Evolutionary conservation across 192 early-diverging fungal genomes (phyloP), one percentile per base, ranked within the genome.

Genomic region (Coemansia javaensis): DNA sequence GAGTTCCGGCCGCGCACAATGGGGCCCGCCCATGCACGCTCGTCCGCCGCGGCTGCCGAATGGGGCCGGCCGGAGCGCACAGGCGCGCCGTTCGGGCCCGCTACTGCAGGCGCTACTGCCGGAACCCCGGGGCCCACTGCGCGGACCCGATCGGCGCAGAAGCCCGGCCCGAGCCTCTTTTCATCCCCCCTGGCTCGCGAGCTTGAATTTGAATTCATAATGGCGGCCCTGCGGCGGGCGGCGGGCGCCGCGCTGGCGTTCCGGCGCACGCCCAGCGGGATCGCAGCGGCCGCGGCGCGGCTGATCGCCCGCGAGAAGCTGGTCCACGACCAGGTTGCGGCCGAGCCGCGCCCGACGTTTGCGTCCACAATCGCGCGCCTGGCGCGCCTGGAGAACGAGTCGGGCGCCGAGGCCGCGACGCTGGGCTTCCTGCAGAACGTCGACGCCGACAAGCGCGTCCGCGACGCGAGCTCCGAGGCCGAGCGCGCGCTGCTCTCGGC

Each of bases 391-490:
- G 68, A 72, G 21, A 72, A 72, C 48, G 30, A 57, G 27, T 22
- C 32, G 2, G 52, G 47, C 6, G 43, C 47, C 1, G 61, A 64
- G 22, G 32, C 56, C 5, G 33, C 52, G 11, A 37, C 64, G 18
- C 35, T 60, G 5, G 37, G 52, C 2, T 72, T 60, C 27, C 43
- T 78, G 4, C 60, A 73, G 36, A 62, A 68, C 47, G 60, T 65
- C 21, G 68, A 66, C 52, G 45, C 69, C n/a, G 77, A 85, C 34
- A 79, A 78, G 42, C 59, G 51, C 22, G 77, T 85, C 1, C 81
- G 85, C 34, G 83, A 84, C 18, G 85, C 85, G 23, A 77, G 82
- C 16, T 74, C 77, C 23, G 79, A 77, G 5, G 83, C 81, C 6
- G 80, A 84, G 47, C 75, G 75, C 50, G 44, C 66, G 10, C 62